Evolutionary conservation across 1,284 basidiomycete genomes (phyloP).

Genomic region (Ganoderma lingzhi): DNA sequence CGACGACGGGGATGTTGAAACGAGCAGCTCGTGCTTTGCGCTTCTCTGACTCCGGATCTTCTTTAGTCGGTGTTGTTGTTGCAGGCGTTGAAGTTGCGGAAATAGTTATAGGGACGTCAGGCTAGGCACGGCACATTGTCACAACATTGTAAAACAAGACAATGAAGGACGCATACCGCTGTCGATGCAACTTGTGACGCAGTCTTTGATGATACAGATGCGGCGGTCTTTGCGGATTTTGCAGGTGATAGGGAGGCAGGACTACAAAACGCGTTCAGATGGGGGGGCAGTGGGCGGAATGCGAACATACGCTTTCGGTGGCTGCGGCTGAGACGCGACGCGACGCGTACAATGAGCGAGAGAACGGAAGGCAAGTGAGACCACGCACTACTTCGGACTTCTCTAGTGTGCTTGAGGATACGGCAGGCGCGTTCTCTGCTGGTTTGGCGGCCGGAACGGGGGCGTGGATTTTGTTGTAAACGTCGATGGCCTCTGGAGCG

Average conservation of each 20-base stretch:
- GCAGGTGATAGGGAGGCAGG: slow-evolving; percentile 13
- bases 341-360: slow-evolving; percentile 22
- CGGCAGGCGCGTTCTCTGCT: slow-evolving; percentile 20
- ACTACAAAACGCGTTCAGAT: background rate
- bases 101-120: slow-evolving; percentile 12
- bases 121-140: slow-evolving; percentile 12
- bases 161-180: slow-evolving; percentile 18
- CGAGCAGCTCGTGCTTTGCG: slow-evolving; percentile 70
- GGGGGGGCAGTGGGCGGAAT: background rate
- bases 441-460: slow-evolving; percentile 12
- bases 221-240: slow-evolving; percentile 19
- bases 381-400: slow-evolving; percentile 38
- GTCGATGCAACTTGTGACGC: slow-evolving; percentile 23
- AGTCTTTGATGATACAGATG: slow-evolving; percentile 19
- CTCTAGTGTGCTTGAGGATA: slow-evolving; percentile 12
- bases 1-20: slow-evolving; percentile 72
- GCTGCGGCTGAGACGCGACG: slow-evolving; percentile 45
- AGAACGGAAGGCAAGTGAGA: background rate
- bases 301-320: slow-evolving; percentile 54
- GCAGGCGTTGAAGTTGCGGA: slow-evolving; percentile 17
- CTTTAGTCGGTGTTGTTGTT: slow-evolving; percentile 28
- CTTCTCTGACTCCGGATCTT: slow-evolving; percentile 62
- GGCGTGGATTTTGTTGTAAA: slow-evolving; percentile 49
- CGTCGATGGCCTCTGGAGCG: slow-evolving; percentile 56
- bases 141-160: background rate